Base-by-base conservation (phyloP, 2,329 filamentous ascomycete genomes). In the Aureobasidium sp. region DNA sequence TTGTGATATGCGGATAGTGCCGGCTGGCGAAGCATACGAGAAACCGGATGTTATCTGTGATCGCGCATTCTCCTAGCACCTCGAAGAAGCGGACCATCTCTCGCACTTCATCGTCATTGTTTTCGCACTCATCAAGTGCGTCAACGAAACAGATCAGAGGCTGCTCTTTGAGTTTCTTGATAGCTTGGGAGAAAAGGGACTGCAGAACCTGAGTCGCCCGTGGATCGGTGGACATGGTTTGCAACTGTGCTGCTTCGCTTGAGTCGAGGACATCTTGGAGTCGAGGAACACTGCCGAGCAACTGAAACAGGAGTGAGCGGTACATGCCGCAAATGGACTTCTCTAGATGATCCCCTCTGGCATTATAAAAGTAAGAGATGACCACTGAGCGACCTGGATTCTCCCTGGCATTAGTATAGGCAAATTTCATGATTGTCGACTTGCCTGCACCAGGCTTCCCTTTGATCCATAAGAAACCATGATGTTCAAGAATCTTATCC, bases 71-170 rank as follows among this genome's bases (percentile, higher is more conserved):
- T 0, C 73, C 71, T 0, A 82, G 61, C 0, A 72, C 65, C 56
- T 80, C 73, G 13, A 82, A 76, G 58, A 77, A 78, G 0, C 66
- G 46, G 1, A 82, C 67, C 76, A 82, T 80, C 0, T 74, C 71
- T 34, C 71, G 71, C 2, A 77, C 68, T 50, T 82, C 69, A 1
- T 68, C 58, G 55, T 79, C 50, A 9, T 23, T 39, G 23, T 53
- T 75, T 7, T 78, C 70, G 61, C 78, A 81, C 64, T 82, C 80
- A 41, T 83, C 80, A 0, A 82, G 70, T 0, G 79, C 80, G 57
- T 82, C 79, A 0, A 75, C 68, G 26, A 72, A 72, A 44, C 63
- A 62, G 4, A 34, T n/a, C 13, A 64, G 9, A 27, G 8, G 39
- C 5, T 34, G 46, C 6, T 63, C 9, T 12, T 65, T 66, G 36